Base-by-base conservation (phyloP, 805 yeast species). In the Wickerhamomyces queroliae region DNA sequence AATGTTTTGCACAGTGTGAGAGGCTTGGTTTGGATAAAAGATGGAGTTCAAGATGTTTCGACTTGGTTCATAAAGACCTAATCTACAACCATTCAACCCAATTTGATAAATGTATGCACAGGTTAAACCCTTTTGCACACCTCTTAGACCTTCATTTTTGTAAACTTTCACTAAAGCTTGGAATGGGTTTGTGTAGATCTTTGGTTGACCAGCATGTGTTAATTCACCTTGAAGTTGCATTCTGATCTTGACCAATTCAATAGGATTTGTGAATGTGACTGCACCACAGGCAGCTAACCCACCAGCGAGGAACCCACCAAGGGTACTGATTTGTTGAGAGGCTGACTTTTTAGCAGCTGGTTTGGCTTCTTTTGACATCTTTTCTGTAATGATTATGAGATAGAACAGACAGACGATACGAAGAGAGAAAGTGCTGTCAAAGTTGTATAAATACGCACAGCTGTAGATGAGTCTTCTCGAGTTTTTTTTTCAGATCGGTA, bases 151-250 rank as follows among this genome's bases (percentile, higher is more conserved):
- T 63, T 93, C 99, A 50, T 82, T 77, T 53, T 71, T 73, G 58
- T 66, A 79, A 42, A 91, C 86, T 11, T 80, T 73, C 0, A 59
- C 72, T 47, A 90, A 65, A 2, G 96, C 96, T 63, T 93, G 98
- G 26, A 85, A 49, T 10, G 96, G 90, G 52, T 93, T 91, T 49
- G 73, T 83, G 62, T 91, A 93, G 1, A 80, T 70, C 19, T 70
- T 72, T 30, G 72, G 65, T 16, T 18, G 23, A 5, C 65, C 69
- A 24, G 69, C 59, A 9, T 72, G 64, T 12, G 81, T 70, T 37
- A 91, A 69, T 63, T 93, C 98, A 44, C 99, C 99, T 62, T 93
- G 97, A 35, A 93, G 69, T 62, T 93, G 99, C 95, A 91, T 85
- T 65, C 98, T 70, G 8, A 95, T 93, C 66, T 93, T 93, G 50